These are phyloP conservation scores for Zea mays DNA, from an alignment of 176 grass and related monocot species.

Conservation along the genomic window Zm-B73-REFERENCE-NAM-5.0 NC_050098.1:183344501-183345000, in stretches of 20 bases:
- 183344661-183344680: conserved; percentile 35
- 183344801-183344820: conserved; percentile 32
- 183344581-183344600: too few species aligned
- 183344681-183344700: conserved; percentile 36
- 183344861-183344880: not conserved
- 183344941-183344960: conserved; percentile 61
- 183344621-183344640: conserved; percentile 50
- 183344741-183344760: not conserved
- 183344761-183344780: conserved; percentile 30
- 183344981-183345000: conserved; percentile 41
- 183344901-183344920: conserved; percentile 28
- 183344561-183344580: too few species aligned
- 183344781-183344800: conserved; percentile 11
- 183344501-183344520: too few species aligned
- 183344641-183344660: conserved; percentile 30
- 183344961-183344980: not conserved
- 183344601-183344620: too few species aligned
- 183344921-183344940: conserved; percentile 64
- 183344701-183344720: conserved; percentile 28
- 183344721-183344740: not conserved
- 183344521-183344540: too few species aligned
- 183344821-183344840: not conserved
- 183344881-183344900: not conserved
- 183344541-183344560: too few species aligned
- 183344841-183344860: conserved; percentile 17